Percentiles rank a stretch among this genome's conserved stretches.
phyloP scores from a whole-genome alignment of 2,329 filamentous ascomycete species.

The Aureobasidium sp. region DNA sequence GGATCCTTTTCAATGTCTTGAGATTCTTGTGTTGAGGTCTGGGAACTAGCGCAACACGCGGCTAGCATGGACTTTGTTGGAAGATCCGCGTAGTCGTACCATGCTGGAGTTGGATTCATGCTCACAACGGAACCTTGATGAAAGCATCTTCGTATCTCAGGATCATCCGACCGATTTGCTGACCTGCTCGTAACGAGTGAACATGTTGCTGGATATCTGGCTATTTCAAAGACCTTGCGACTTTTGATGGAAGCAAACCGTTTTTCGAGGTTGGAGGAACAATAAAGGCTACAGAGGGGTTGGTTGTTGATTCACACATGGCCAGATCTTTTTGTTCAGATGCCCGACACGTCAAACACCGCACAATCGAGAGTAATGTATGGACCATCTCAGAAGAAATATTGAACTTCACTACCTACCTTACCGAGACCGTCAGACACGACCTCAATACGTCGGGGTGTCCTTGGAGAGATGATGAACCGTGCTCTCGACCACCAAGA shows the following conservation, averaged over 20 bases:
- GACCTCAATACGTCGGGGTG: not conserved
- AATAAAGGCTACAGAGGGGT: no score
- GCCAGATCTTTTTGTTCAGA: no score
- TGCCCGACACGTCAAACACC: no score
- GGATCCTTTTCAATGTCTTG: not conserved
- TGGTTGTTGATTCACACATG: no score
- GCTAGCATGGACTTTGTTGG: not conserved
- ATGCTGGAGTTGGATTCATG: not conserved
- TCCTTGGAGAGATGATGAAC: not conserved
- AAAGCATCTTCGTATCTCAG: not conserved
- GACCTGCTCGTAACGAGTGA: no score
- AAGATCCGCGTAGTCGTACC: not conserved
- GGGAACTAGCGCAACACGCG: not conserved
- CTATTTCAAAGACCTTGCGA: no score
- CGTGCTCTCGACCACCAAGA: not conserved
- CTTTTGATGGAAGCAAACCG: no score
- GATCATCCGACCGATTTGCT: no score
- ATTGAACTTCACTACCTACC: not conserved
- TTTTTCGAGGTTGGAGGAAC: no score
- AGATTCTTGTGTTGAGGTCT: not conserved
- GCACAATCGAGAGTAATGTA: not conserved
- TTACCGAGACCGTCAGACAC: not conserved
- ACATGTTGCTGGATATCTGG: no score
- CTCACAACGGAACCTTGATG: not conserved
- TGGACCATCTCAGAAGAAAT: no score